Evolutionary conservation across 345 rosid genomes (phyloP).

Genomic region (Capsella bursapastoris): DNA sequence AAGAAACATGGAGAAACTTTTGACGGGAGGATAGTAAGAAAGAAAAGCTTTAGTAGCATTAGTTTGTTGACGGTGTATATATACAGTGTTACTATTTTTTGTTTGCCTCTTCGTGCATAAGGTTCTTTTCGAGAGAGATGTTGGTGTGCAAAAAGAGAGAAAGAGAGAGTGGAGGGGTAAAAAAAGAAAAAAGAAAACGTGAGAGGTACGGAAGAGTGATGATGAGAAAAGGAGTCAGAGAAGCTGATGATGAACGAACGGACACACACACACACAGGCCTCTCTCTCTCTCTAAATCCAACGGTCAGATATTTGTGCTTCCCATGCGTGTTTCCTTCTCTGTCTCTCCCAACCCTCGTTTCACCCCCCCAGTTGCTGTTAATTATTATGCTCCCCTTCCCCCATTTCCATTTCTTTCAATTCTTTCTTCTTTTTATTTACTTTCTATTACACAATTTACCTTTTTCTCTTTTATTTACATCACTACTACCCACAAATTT

Average conservation of each 20-base stretch:
- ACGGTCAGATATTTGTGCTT: constrained; percentile 46
- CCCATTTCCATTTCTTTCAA: not conserved
- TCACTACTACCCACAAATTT: too few species aligned
- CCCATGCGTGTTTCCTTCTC: constrained; percentile 40
- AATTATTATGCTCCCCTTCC: constrained; percentile 30
- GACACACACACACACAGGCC: constrained; percentile 20
- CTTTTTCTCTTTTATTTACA: too few species aligned
- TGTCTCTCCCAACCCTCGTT: not conserved
- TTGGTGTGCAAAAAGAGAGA: too few species aligned
- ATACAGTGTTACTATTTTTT: too few species aligned
- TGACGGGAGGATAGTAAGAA: too few species aligned
- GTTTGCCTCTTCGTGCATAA: too few species aligned
- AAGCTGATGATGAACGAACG: constrained; percentile 46
- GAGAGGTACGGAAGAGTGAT: constrained; percentile 43
- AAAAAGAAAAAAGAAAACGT: constrained; percentile 8
- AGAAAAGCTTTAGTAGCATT: too few species aligned
- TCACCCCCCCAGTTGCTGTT: constrained; percentile 15
- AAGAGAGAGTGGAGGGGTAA: not conserved
- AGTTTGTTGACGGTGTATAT: too few species aligned
- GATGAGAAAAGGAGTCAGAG: constrained; percentile 45
- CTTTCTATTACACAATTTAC: not conserved
- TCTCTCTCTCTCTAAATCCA: constrained; percentile 32
- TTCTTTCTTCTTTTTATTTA: not conserved
- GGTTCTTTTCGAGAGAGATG: too few species aligned
- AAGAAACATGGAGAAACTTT: too few species aligned